Conservation (phyloP, 768 basidiomycete genomes). For the Boletus pseudopeckii region DNA sequence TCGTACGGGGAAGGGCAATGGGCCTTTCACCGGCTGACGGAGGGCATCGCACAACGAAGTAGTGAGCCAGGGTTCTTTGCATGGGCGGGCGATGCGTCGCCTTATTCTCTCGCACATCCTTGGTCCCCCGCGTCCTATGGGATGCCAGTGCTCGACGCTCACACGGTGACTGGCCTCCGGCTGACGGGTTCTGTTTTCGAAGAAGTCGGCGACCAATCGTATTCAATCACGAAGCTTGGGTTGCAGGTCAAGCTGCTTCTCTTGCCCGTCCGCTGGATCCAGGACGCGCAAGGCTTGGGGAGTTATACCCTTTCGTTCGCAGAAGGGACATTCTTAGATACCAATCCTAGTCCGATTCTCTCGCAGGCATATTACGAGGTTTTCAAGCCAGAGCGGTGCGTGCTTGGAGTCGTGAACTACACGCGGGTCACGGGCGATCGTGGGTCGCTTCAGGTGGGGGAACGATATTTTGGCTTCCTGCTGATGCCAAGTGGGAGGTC, state of each 20-base stretch:
- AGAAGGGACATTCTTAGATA: constrained; percentile 9
- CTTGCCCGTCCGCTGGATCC: constrained; percentile 9
- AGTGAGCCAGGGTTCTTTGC: constrained; percentile 14
- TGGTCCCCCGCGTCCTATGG: constrained; percentile 12
- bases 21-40: constrained; percentile 13
- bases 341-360: constrained; percentile 4
- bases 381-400: constrained; percentile 14
- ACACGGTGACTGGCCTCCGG: neutral
- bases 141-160: neutral
- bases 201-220: constrained; percentile 14
- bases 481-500: constrained; percentile 3
- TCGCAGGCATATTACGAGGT: constrained; percentile 15
- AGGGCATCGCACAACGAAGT: constrained; percentile 5
- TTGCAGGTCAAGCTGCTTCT: constrained; percentile 10
- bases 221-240: constrained; percentile 15
- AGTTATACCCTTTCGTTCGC: constrained; percentile 14
- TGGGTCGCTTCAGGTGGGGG: constrained; percentile 9
- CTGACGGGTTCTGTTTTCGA: constrained; percentile 14
- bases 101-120: constrained; percentile 10
- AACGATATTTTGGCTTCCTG: constrained; percentile 11
- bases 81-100: constrained; percentile 13
- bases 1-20: constrained; percentile 14
- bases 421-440: constrained; percentile 3
- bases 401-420: constrained; percentile 16
- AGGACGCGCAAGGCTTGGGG: neutral